These are phyloP conservation scores for Rhizophora mangle DNA, from an alignment of 345 rosid genomes.

Conservation along the genomic window DNA sequence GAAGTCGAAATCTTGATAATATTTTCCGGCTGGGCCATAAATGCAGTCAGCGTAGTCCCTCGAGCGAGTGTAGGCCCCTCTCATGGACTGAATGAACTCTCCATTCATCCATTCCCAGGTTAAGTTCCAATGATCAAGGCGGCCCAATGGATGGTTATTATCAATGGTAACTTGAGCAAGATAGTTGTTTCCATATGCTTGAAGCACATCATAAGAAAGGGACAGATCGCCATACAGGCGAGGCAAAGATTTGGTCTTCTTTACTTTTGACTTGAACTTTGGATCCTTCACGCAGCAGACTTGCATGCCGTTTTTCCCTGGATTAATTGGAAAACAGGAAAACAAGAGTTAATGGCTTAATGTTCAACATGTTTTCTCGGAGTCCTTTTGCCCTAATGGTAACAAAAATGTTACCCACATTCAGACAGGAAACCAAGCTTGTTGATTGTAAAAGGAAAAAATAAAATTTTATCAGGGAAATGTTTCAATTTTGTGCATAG, in stretches of 20 bases:
- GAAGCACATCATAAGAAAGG: conserved; percentile 62
- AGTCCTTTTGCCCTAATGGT: no score
- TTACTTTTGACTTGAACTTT: conserved; percentile 46
- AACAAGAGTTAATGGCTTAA: background rate
- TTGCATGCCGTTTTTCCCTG: conserved; percentile 57
- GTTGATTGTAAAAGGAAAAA: no score
- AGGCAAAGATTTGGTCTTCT: conserved; percentile 43
- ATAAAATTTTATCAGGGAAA: no score
- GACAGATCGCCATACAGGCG: conserved; percentile 62
- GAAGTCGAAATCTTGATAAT: conserved; percentile 62
- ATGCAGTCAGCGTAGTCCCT: conserved; percentile 55
- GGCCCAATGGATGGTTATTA: conserved; percentile 64
- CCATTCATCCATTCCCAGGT: conserved; percentile 95
- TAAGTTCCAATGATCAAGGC: conserved; percentile 87
- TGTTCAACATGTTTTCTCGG: background rate
- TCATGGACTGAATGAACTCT: conserved; percentile 75
- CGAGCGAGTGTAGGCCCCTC: conserved; percentile 74
- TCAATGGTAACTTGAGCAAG: conserved; percentile 86
- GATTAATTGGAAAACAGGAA: background rate
- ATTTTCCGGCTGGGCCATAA: conserved; percentile 60
- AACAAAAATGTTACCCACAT: no score
- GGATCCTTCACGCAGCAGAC: conserved; percentile 72
- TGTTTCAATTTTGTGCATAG: no score
- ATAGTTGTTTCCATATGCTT: conserved; percentile 66
- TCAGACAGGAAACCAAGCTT: no score